These are phyloP conservation scores for Apiospora arundinis DNA, from an alignment of 2,329 filamentous ascomycete species.

Conservation along the genomic window DNA sequence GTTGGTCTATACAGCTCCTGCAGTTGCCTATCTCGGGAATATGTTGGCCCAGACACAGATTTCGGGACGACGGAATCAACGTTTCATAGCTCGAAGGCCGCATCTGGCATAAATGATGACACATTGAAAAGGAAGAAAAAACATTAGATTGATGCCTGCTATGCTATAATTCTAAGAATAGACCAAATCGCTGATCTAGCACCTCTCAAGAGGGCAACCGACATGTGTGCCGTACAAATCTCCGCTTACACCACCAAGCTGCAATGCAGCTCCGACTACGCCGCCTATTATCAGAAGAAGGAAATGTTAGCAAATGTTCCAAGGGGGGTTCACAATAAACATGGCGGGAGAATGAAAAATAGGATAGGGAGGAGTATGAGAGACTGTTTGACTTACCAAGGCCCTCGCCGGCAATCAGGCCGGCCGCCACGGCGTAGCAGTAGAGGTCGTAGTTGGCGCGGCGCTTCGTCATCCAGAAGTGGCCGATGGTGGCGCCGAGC, in stretches of 20 bases:
- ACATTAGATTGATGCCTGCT: neutral
- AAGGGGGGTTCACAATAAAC: too few species aligned
- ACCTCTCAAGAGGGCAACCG: slow-evolving; percentile 6
- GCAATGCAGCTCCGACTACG: slow-evolving; percentile 52
- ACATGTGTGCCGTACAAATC: slow-evolving; percentile 7
- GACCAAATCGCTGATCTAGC: neutral
- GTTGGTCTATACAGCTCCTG: too few species aligned
- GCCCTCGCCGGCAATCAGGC: slow-evolving; percentile 68
- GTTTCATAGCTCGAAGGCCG: too few species aligned
- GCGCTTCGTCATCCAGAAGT: slow-evolving; percentile 60
- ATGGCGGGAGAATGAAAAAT: neutral
- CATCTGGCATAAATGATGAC: too few species aligned
- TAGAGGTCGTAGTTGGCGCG: slow-evolving; percentile 61
- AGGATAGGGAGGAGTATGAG: neutral
- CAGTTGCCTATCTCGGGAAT: too few species aligned
- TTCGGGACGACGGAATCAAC: too few species aligned
- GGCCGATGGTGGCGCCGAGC: slow-evolving; percentile 61
- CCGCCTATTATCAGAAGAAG: slow-evolving; percentile 53
- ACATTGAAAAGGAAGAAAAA: neutral
- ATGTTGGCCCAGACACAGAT: too few species aligned
- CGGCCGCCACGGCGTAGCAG: slow-evolving; percentile 64
- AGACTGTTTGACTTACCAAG: slow-evolving; percentile 28
- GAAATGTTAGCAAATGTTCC: too few species aligned
- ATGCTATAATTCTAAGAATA: neutral
- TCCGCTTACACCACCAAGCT: slow-evolving; percentile 16